Percentiles rank a stretch among this genome's conserved stretches.
Conservation (phyloP, 176 grass and related monocot species). For the Carex parvula region DNA sequence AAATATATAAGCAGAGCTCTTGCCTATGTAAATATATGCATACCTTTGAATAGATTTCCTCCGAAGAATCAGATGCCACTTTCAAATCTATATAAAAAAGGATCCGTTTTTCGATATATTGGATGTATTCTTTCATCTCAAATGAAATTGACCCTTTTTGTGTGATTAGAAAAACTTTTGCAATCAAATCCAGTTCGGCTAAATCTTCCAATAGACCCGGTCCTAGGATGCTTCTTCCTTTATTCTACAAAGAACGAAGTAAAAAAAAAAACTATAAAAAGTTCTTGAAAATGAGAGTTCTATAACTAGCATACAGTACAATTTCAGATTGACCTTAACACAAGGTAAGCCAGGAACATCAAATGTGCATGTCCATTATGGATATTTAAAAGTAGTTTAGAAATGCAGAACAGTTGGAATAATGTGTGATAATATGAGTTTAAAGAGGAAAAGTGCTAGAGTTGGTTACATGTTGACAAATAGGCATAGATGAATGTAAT, state of each 20-base stretch:
- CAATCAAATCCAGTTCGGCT: background rate
- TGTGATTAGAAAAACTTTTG: background rate
- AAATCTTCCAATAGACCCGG: background rate
- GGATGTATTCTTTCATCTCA: background rate
- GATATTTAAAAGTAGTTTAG: background rate
- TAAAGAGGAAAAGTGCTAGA: background rate
- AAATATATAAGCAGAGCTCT: background rate
- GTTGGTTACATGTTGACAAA: too few relatives aligned
- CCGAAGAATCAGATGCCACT: background rate
- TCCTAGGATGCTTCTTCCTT: background rate
- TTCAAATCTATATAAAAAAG: background rate
- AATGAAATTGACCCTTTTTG: background rate
- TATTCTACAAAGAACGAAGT: background rate
- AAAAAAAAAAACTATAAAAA: background rate
- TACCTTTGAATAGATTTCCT: background rate
- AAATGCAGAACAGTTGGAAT: background rate
- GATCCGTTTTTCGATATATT: background rate
- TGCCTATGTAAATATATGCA: background rate
- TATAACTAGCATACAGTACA: background rate
- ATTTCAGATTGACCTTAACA: background rate
- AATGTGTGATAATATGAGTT: background rate
- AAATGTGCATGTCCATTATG: background rate
- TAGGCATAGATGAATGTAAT: too few relatives aligned
- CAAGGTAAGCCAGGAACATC: background rate
- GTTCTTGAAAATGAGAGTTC: background rate